These are phyloP conservation scores for Lentinula boryana DNA, from an alignment of 768 basidiomycete genomes.

Conservation along the genomic window DNA sequence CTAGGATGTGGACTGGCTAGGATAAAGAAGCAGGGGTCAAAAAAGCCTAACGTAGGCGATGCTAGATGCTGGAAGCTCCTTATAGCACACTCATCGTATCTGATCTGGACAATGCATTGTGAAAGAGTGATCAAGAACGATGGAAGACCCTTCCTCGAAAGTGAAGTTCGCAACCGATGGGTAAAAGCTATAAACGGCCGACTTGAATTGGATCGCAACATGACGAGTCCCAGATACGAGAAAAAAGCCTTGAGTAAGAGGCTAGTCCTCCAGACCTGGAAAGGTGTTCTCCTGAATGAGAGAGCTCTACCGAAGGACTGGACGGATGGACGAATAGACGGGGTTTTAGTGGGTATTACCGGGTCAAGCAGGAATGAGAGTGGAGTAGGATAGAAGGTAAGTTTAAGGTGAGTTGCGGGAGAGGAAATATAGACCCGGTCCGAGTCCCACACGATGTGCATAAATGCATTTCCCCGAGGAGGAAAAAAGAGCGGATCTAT, in stretches of 20 bases:
- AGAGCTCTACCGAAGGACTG: constrained; percentile 7
- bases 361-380: not conserved
- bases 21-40: constrained; percentile 1
- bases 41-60: constrained; percentile 1
- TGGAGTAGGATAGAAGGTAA: not conserved
- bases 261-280: not conserved
- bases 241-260: constrained; percentile 6
- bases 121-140: constrained; percentile 17
- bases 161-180: constrained; percentile 6
- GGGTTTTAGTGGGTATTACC: constrained; percentile 17
- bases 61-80: constrained; percentile 17
- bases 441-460: constrained; percentile 2
- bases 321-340: not conserved
- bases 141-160: not conserved
- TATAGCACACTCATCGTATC: constrained; percentile 20
- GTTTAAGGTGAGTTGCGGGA: not conserved
- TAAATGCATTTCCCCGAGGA: constrained; percentile 2
- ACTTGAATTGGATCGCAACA: not conserved
- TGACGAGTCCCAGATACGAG: constrained; percentile 5
- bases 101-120: constrained; percentile 23
- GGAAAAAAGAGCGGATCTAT: not conserved
- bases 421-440: not conserved
- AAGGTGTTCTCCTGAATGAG: constrained; percentile 5
- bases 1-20: constrained; percentile 12
- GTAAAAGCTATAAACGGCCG: constrained; percentile 1